Evolutionary conservation across 139 green algal species (phyloP).

Genomic region (Nannochloris sp.): DNA sequence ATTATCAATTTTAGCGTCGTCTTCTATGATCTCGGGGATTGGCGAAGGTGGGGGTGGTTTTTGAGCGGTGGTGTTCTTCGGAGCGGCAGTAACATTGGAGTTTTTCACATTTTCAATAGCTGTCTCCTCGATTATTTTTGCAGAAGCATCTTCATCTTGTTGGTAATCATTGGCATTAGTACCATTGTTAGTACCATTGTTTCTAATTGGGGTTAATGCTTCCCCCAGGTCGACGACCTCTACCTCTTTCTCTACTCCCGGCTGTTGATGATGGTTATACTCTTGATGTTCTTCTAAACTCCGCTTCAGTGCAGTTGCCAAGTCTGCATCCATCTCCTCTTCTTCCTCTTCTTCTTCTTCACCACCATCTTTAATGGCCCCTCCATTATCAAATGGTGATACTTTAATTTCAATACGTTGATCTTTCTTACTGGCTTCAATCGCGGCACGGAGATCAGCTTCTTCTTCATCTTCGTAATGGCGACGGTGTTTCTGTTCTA

Average conservation of each 20-base stretch:
- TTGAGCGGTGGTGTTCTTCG: background rate
- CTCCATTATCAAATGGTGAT: no score
- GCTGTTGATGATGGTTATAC: no score
- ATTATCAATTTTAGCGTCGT: background rate
- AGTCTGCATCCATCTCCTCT: background rate
- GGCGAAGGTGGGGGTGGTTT: background rate
- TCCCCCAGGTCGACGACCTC: no score
- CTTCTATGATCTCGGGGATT: background rate
- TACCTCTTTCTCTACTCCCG: no score
- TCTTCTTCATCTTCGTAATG: no score
- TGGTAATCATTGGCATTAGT: no score
- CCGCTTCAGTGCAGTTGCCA: background rate
- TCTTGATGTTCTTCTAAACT: background rate
- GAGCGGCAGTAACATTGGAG: background rate
- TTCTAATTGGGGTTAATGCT: no score
- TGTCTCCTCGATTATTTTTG: no score
- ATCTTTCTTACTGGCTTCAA: background rate
- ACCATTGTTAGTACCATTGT: no score
- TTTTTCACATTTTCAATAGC: constrained; percentile 1
- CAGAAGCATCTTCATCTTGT: no score
- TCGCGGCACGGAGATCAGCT: background rate
- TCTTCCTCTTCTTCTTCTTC: background rate
- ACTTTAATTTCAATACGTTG: background rate
- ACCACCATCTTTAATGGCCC: no score
- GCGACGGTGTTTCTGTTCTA: no score